Evolutionary conservation across 2,329 filamentous ascomycete genomes (phyloP), one percentile per base, ranked within the genome.

Genomic region (Tolypocladium tropicale): DNA sequence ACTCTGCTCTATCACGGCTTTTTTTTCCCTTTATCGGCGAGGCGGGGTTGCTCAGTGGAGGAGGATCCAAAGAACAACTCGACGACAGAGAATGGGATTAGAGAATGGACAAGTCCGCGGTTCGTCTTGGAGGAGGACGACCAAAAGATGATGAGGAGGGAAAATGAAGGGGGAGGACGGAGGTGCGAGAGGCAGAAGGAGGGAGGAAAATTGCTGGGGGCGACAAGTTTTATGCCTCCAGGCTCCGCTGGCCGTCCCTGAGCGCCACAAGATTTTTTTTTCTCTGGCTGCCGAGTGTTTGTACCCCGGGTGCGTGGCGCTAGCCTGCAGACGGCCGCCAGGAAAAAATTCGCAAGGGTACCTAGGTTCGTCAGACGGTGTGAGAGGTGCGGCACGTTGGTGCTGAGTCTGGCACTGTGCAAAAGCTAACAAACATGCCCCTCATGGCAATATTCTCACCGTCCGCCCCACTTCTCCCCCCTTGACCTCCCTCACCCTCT

Each of bases 401-500:
- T n/a, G n/a, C n/a, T n/a, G n/a, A n/a, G n/a, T n/a, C n/a, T n/a
- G n/a, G n/a, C n/a, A n/a, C n/a, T n/a, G n/a, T n/a, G n/a, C n/a
- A n/a, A n/a, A n/a, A n/a, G n/a, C n/a, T n/a, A n/a, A n/a, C n/a
- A n/a, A n/a, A n/a, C n/a, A n/a, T n/a, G n/a, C n/a, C n/a, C n/a
- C n/a, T 37, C 46, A 48, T 52, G 58, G 41, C 9, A 82, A 73
- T 28, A 60, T 71, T 61, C 80, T 74, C 52, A 81, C 76, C 25
- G 60, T 63, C 36, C 60, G 70, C 1, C 79, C 79, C 21, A 77
- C 63, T 63, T 78, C 76, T 0, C 80, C 78, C 54, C 71, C 71
- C 60, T 79, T 76, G 14, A 81, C 79, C 28, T 70, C 69, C 55
- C 75, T 75, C 12, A 84, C 64, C 56, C 74, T 71, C n/a, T 64